These are phyloP conservation scores for Perkinsus chesapeaki DNA, from an alignment of 169 alveolate genomes.

Conservation along the genomic window DNA sequence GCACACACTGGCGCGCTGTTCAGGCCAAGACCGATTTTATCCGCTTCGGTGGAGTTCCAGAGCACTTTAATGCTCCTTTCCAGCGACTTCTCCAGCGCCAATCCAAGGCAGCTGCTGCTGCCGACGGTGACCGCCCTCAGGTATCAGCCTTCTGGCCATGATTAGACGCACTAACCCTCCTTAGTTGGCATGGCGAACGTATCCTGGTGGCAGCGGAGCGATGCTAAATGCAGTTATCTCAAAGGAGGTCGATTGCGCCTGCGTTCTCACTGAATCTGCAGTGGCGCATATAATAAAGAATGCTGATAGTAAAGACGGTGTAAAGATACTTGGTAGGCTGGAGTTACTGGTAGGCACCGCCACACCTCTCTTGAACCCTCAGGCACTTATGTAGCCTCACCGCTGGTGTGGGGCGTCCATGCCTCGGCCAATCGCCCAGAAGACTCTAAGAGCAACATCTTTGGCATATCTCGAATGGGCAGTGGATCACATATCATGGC, in stretches of 20 bases:
- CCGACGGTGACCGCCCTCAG: neutral
- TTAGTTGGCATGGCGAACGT: neutral
- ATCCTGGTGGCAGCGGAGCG: constrained; percentile 3
- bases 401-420: neutral
- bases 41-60: neutral
- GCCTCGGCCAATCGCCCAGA: neutral
- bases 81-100: neutral
- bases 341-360: neutral
- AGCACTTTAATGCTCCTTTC: neutral
- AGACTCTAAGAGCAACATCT: neutral
- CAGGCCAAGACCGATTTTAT: neutral
- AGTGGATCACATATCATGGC: neutral
- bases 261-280: neutral
- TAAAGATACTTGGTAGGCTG: neutral
- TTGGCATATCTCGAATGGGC: neutral
- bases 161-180: neutral
- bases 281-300: neutral
- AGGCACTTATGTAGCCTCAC: neutral
- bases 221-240: neutral
- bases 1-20: neutral
- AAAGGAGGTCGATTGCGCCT: neutral
- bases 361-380: neutral
- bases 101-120: neutral
- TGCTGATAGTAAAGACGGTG: neutral
- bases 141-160: neutral